Conservation (phyloP, 345 rosid species). For the Populus nigra region DNA sequence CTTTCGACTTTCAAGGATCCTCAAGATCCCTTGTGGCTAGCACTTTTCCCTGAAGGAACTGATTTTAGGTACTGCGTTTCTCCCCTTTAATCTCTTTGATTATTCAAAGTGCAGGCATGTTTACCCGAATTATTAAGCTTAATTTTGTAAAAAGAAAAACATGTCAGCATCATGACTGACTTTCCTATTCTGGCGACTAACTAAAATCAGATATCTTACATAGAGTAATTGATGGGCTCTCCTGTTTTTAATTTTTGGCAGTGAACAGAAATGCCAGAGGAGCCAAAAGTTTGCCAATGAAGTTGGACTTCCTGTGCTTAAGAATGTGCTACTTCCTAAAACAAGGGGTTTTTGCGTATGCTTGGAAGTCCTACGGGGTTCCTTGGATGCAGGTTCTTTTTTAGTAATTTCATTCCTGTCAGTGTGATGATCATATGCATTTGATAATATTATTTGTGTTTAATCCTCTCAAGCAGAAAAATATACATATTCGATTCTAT, state of each 20-base stretch:
- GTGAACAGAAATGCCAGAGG: slow-evolving; percentile 62
- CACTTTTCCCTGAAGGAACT: slow-evolving; percentile 89
- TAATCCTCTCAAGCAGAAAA: neutral
- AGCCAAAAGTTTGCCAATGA: slow-evolving; percentile 68
- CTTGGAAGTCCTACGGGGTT: slow-evolving; percentile 55
- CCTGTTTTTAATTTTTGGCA: slow-evolving; percentile 29
- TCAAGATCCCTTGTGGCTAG: slow-evolving; percentile 80
- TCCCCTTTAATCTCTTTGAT: slow-evolving; percentile 18
- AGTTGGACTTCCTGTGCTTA: slow-evolving; percentile 64
- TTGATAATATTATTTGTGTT: neutral
- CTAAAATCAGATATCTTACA: neutral
- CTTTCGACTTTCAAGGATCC: slow-evolving; percentile 66
- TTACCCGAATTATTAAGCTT: neutral
- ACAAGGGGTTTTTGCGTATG: slow-evolving; percentile 66
- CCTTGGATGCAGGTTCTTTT: slow-evolving; percentile 69
- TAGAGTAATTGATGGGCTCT: neutral
- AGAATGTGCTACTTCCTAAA: slow-evolving; percentile 72
- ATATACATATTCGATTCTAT: neutral
- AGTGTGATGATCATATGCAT: neutral
- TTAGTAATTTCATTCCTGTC: neutral
- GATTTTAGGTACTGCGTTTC: slow-evolving; percentile 60
- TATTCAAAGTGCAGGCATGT: slow-evolving; percentile 16
- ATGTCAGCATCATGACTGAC: neutral
- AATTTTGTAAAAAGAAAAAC: neutral
- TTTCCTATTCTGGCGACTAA: neutral